Evolutionary conservation across 2,329 filamentous ascomycete genomes (phyloP), one percentile per base, ranked within the genome.

Genomic region (Setomelanomma holmii): DNA sequence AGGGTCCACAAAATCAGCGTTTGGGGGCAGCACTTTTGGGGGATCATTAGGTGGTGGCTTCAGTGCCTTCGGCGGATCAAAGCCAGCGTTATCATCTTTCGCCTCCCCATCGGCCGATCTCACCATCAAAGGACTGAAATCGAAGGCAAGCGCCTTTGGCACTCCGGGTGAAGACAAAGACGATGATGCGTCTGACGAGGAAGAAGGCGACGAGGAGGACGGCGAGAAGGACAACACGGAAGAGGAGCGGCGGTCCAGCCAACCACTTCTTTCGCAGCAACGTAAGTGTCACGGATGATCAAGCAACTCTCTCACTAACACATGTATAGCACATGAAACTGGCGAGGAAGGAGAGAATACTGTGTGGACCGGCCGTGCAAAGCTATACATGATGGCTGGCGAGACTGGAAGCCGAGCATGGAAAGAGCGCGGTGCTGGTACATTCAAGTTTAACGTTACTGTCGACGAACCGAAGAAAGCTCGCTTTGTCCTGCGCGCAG

Each of bases 371-470:
- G 86, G 89, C 53, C 88, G 93, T 59, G 89, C 91, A 17, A 96
- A 96, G 75, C 84, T 98, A 52, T 98, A 91, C 78, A 84, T 88
- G 51, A 89, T 95, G 65, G 86, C 85, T 58, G 80, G 81, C 30
- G 82, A 82, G 40, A 68, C 64, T 5, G 66, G 67, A 27, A 76
- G 76, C 59, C 84, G 84, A 48, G 87, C 86, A 40, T 98, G 93
- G 93, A 93, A 93, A 74, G 93, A 98, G 76, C 87, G 93, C 45
- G 93, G 93, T 11, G 83, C 87, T 4, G 93, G 93, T 39, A 89
- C 88, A 63, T 81, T 96, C 62, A 95, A 95, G 76, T 83, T 96
- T 71, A 96, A 97, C 66, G 55, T 71, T 27, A 69, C 61, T 11
- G 59, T 62, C 7, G 61, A 70, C 12, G 61, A 63, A 17, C 74